phyloP scores from a whole-genome alignment of 805 yeast genomes.

The Starmerella lactis-condensi region DNA sequence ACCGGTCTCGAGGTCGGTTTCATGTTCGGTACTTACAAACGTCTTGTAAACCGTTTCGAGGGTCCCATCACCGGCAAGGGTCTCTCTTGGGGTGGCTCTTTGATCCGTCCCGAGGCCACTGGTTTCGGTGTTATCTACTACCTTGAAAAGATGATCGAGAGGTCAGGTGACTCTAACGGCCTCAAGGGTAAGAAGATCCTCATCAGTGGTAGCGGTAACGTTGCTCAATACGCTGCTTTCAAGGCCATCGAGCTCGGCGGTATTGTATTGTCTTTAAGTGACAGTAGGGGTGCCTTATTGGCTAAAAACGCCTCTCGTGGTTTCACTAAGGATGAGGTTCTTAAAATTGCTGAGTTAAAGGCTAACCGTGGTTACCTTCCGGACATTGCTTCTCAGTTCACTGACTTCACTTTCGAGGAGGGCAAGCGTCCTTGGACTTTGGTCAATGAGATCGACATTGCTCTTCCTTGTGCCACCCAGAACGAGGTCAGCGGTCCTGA shows the following conservation, averaged over 20 bases:
- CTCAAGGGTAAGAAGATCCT: slow-evolving; percentile 89
- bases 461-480: slow-evolving; percentile 96
- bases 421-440: slow-evolving; percentile 95
- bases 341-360: slow-evolving; percentile 61
- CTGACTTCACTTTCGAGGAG: slow-evolving; percentile 52
- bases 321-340: slow-evolving; percentile 66
- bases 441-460: slow-evolving; percentile 83
- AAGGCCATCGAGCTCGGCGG: slow-evolving; percentile 96
- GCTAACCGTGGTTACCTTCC: slow-evolving; percentile 43
- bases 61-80: slow-evolving; percentile 98
- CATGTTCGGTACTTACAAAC: slow-evolving; percentile 94
- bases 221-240: slow-evolving; percentile 96
- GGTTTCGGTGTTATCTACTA: slow-evolving; percentile 96
- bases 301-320: slow-evolving; percentile 40
- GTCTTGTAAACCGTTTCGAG: slow-evolving; percentile 76
- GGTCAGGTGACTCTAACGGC: slow-evolving; percentile 70
- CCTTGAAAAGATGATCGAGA: slow-evolving; percentile 93
- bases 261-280: slow-evolving; percentile 80
- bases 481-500: slow-evolving; percentile 94
- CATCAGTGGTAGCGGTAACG: slow-evolving; percentile 96
- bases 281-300: slow-evolving; percentile 80
- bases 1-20: slow-evolving; percentile 92
- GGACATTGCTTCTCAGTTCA: slow-evolving; percentile 18
- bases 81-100: slow-evolving; percentile 95
- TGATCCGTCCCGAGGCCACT: slow-evolving; percentile 98